Evolutionary conservation across 108 stramenopile species (phyloP).

Genomic region (Cyclotella distinguenda): DNA sequence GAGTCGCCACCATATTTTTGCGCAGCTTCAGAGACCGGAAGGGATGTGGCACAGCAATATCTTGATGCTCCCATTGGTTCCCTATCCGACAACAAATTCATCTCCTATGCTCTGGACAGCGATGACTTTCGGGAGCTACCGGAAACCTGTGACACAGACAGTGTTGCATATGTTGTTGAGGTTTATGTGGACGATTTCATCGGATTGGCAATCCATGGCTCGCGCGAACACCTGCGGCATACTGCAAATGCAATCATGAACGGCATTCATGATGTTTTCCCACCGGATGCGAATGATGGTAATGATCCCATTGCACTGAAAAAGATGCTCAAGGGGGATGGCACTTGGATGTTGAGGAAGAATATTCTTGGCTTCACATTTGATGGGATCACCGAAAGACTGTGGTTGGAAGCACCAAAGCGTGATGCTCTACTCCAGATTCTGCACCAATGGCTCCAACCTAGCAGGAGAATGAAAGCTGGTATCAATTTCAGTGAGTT

Average conservation of each 20-base stretch:
- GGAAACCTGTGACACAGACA: not conserved
- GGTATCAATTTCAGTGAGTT: slow-evolving; percentile 18
- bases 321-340: not conserved
- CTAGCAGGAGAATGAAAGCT: not conserved
- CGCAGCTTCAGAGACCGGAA: not conserved
- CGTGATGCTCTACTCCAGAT: not conserved
- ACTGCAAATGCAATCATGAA: not conserved
- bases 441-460: not conserved
- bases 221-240: not conserved
- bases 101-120: not conserved
- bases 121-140: not conserved
- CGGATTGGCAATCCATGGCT: not conserved
- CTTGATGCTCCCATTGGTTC: not conserved
- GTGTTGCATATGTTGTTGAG: not conserved
- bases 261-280: not conserved
- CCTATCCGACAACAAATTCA: not conserved
- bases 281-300: not conserved
- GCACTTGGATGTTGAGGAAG: not conserved
- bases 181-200: not conserved
- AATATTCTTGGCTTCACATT: not conserved
- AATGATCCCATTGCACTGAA: not conserved
- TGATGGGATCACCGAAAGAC: not conserved
- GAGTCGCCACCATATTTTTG: not conserved
- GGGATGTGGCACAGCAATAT: not conserved
- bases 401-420: not conserved